Evolutionary conservation across 805 yeast genomes (phyloP).

Genomic region (Metschnikowia picachoensis): DNA sequence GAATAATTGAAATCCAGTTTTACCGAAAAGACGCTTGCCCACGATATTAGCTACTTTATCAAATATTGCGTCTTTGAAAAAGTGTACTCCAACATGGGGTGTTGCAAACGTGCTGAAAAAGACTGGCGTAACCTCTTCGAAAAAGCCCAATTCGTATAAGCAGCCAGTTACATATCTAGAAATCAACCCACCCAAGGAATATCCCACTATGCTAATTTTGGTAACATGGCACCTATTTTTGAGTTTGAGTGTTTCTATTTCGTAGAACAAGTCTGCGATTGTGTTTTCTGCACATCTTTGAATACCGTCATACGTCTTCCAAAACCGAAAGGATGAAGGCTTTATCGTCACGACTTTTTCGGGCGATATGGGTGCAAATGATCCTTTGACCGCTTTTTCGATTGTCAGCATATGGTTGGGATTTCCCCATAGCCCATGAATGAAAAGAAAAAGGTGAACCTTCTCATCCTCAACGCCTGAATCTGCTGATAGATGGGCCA

Average conservation of each 20-base stretch:
- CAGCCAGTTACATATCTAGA: slow-evolving; percentile 79
- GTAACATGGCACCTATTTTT: slow-evolving; percentile 39
- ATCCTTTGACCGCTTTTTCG: slow-evolving; percentile 40
- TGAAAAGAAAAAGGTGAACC: slow-evolving; percentile 37
- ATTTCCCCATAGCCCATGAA: slow-evolving; percentile 70
- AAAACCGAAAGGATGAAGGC: slow-evolving; percentile 39
- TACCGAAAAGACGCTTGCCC: slow-evolving; percentile 36
- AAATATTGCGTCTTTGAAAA: slow-evolving; percentile 30
- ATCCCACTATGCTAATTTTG: slow-evolving; percentile 78
- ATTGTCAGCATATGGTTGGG: slow-evolving; percentile 63
- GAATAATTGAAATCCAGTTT: slow-evolving; percentile 35
- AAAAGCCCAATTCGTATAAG: slow-evolving; percentile 48
- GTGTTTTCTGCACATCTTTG: slow-evolving; percentile 33
- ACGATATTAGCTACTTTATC: slow-evolving; percentile 29
- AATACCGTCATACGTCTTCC: slow-evolving; percentile 44
- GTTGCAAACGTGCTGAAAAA: slow-evolving; percentile 49
- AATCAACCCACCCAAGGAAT: slow-evolving; percentile 85
- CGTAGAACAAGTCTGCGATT: slow-evolving; percentile 36
- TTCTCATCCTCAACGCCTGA: slow-evolving; percentile 8
- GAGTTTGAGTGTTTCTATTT: slow-evolving; percentile 35
- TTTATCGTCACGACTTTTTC: slow-evolving; percentile 33
- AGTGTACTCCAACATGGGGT: slow-evolving; percentile 60
- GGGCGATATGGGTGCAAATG: slow-evolving; percentile 22
- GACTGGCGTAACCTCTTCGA: slow-evolving; percentile 52
- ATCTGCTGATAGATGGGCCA: neutral